A percentile compares a stretch with the other conserved stretches of the same genome.
phyloP scores from a whole-genome alignment of 257 asterid genomes.

The Nicotiana tabacum region DNA sequence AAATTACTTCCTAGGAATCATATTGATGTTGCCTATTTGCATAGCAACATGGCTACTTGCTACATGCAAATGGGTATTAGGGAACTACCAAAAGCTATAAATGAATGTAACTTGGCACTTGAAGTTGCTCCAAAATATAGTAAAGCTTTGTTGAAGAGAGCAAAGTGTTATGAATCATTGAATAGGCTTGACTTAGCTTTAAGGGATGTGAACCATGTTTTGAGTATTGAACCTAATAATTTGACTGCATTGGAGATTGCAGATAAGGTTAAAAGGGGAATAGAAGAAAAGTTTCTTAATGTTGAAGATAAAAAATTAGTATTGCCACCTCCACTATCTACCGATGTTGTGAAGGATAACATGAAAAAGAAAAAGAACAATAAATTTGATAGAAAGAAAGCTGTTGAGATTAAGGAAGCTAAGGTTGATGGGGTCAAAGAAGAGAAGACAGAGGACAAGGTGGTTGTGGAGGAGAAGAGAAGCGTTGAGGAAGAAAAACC shows the following conservation, averaged over 20 bases:
- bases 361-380: constrained; percentile 49
- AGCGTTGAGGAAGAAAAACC: constrained; percentile 59
- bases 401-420: constrained; percentile 20
- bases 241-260: constrained; percentile 71
- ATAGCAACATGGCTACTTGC: constrained; percentile 81
- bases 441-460: constrained; percentile 60
- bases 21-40: constrained; percentile 72
- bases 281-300: constrained; percentile 41
- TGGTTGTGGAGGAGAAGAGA: constrained; percentile 58
- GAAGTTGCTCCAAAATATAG: constrained; percentile 81
- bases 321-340: constrained; percentile 30
- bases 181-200: constrained; percentile 73
- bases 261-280: constrained; percentile 39
- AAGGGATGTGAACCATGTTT: constrained; percentile 64
- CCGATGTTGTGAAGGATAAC: constrained; percentile 42
- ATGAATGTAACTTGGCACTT: constrained; percentile 85
- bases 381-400: constrained; percentile 39
- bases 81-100: constrained; percentile 78
- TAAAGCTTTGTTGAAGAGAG: constrained; percentile 80
- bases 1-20: constrained; percentile 70
- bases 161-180: constrained; percentile 71
- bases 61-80: constrained; percentile 88
- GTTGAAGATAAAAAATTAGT: constrained; percentile 51
- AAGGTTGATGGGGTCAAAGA: constrained; percentile 29
- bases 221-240: constrained; percentile 78